A percentile compares a stretch with the other conserved stretches of the same genome.
phyloP scores from a whole-genome alignment of 441 rosid species.

The Adansonia madagascariensis region DNA sequence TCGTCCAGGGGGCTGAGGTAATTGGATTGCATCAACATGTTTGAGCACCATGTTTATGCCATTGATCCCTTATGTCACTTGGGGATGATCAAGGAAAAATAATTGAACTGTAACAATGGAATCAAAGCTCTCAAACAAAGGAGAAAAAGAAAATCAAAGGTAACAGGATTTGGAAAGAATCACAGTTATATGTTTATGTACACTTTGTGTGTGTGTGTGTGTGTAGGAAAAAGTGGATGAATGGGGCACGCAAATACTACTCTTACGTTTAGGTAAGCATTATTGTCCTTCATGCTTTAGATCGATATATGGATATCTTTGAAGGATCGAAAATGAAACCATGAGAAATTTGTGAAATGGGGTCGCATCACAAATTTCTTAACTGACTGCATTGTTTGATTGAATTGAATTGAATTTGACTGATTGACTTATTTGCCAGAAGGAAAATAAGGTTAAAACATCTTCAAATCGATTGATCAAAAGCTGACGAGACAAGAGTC shows the following conservation, averaged over 20 bases:
- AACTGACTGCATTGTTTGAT: not conserved
- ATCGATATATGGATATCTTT: too few species aligned
- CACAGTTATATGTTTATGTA: not conserved
- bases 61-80: not conserved
- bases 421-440: too few species aligned
- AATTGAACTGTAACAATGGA: not conserved
- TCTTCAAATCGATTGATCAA: not conserved
- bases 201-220: too few species aligned
- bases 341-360: too few species aligned
- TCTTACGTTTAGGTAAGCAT: not conserved
- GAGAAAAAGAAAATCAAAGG: not conserved
- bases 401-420: not conserved
- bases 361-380: too few species aligned
- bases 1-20: not conserved
- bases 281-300: too few species aligned
- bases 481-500: not conserved
- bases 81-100: not conserved
- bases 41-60: constrained; percentile 14
- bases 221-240: too few species aligned
- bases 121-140: not conserved
- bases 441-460: not conserved
- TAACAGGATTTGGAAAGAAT: not conserved
- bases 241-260: not conserved
- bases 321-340: too few species aligned
- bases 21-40: constrained; percentile 7